These are phyloP conservation scores for Jatropha podagrica DNA, from an alignment of 441 rosid species.

Conservation along the genomic window DNA sequence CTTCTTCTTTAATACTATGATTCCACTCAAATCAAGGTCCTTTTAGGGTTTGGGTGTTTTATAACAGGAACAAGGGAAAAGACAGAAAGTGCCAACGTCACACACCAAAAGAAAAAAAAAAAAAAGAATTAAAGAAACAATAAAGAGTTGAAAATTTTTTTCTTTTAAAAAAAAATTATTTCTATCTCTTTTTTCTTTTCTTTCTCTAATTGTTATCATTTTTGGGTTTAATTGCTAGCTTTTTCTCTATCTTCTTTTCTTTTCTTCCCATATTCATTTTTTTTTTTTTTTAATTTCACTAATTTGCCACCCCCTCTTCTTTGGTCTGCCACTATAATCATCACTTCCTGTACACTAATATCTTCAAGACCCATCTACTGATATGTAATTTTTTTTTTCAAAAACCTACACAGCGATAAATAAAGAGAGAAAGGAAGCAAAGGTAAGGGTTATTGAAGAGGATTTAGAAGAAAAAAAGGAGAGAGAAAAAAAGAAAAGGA, in stretches of 20 bases:
- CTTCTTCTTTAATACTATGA: slow-evolving; percentile 36
- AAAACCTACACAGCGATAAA: slow-evolving; percentile 27
- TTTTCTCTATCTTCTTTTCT: slow-evolving; percentile 17
- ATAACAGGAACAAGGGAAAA: slow-evolving; percentile 47
- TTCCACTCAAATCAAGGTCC: slow-evolving; percentile 46
- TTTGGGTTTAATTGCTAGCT: slow-evolving; percentile 12
- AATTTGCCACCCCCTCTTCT: slow-evolving; percentile 29
- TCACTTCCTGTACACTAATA: slow-evolving; percentile 45
- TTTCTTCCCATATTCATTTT: not conserved
- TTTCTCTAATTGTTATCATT: slow-evolving; percentile 28
- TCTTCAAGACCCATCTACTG: slow-evolving; percentile 31
- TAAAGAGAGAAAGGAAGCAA: slow-evolving; percentile 23
- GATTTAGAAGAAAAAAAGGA: slow-evolving; percentile 18
- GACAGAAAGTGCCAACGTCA: slow-evolving; percentile 50
- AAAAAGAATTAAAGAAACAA: slow-evolving; percentile 15
- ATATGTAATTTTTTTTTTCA: slow-evolving; percentile 8
- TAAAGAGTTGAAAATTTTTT: slow-evolving; percentile 9
- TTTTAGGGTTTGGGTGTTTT: slow-evolving; percentile 67
- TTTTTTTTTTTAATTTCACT: slow-evolving; percentile 7
- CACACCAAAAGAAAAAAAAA: slow-evolving; percentile 23
- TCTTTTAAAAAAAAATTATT: not conserved
- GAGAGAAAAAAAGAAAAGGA: not conserved
- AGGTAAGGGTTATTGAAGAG: slow-evolving; percentile 32
- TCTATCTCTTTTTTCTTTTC: slow-evolving; percentile 13
- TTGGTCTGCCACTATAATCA: slow-evolving; percentile 61